Evolutionary conservation across 1,284 basidiomycete species (phyloP), one percentile per base, ranked within the genome.

Genomic region (Naganishia sp.): DNA sequence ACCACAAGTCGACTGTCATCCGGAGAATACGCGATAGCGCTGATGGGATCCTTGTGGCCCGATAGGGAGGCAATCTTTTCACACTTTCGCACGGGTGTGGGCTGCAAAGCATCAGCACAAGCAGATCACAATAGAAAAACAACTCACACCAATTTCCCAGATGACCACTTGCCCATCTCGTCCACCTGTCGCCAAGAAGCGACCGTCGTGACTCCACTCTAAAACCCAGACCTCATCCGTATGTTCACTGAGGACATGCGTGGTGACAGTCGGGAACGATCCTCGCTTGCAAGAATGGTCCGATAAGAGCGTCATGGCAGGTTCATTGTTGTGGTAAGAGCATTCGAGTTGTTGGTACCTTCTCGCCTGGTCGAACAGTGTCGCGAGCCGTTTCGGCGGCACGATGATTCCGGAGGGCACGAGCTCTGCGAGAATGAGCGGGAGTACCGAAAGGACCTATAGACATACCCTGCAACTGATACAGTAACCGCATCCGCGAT

Each of bases 201-300:
- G 80, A 4, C 96, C 95, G 75, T 89, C 87, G 73, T 93, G 90
- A 77, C 93, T 96, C 91, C 94, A 99, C 75, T 89, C 89, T 68
- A 98, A 81, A 73, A 90, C 87, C 94, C 95, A 99, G 15, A 99
- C 93, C 77, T 99, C 93, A 75, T 97, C 92, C 15, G 83, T 84
- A 78, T 99, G 95, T 39, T 88, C 90, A 48, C 87, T 84, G 55
- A 98, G 81, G 48, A 94, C 88, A 28, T 89, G 88, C 2, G 92
- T 92, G 9, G 90, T 92, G 33, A 88, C 82, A 36, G 86, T 85
- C 13, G 95, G 95, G 81, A 99, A 98, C 46, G 85, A 84, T 50
- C 86, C 84, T 73, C 88, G 86, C 70, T 88, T 86, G 79, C 93
- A 94, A 52, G 83, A 80, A 77, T 96, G 92, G 77, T 99, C 92